Base-by-base conservation (phyloP, 2,329 filamentous ascomycete species). In the Colletotrichum sp. region DNA sequence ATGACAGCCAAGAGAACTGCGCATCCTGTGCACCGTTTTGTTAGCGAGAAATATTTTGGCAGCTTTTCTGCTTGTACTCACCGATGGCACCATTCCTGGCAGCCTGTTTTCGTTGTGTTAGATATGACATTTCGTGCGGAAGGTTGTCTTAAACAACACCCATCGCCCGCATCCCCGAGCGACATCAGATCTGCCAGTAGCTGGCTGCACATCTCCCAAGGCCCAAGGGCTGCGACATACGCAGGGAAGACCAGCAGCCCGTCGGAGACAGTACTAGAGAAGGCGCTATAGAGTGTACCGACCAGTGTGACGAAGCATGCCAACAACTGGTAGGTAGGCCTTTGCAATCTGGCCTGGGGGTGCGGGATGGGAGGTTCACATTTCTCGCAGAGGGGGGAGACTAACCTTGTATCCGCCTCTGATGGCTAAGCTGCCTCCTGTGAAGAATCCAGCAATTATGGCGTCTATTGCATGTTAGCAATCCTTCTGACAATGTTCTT, bases 381-480 rank as follows among this genome's bases (percentile, higher is more conserved):
- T 49, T 49, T 12, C 39, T 49, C 10, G 6, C 18, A 6, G 1
- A 49, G 10, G 9, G 9, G 7, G 3, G 1, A 5, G n/a, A 32
- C 59, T 34, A 0, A 63, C 59, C 89, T 95, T 96, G 85, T 94
- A 94, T 75, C 97, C 97, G 81, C 97, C 97, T 87, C 97, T 92
- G 78, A 99, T 93, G 68, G 97, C 97, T 39, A 99, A 90, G 34
- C 96, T 92, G 80, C 97, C 97, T 82, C 96, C 96, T 6, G 97
- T 99, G 86, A 98, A 96, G 90, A 98, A 98, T 70, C 97, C 97
- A 57, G 96, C 97, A 81, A 96, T 98, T 85, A 99, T 99, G 82
- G 96, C 96, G 30, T 26, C 24, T 24, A 24, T 24, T 4, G 4
- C 4, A 28, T 28, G 3, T 30, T 30, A 30, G 28, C 28, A 30